A percentile compares a stretch with the other conserved stretches of the same genome.
Evolutionary conservation across 139 green algal genomes (phyloP).

Genomic region (Chlamydomonas sphaeroides): DNA sequence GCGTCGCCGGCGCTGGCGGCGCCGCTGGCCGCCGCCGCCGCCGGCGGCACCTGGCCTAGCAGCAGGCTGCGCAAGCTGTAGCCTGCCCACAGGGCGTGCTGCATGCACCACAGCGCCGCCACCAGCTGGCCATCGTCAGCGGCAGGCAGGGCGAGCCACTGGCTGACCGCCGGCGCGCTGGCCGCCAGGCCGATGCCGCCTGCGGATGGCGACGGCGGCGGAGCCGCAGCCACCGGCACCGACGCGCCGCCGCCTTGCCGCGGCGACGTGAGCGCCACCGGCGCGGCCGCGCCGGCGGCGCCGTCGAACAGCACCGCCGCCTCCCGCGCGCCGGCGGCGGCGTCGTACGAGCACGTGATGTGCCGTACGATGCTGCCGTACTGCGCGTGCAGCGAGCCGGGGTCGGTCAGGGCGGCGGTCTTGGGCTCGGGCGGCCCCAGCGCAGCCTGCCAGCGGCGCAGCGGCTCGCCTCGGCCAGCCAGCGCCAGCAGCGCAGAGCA

Average conservation of each 20-base stretch:
- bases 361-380: constrained; percentile 2
- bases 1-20: neutral
- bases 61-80: constrained; percentile 36
- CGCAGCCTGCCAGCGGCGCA: constrained; percentile 28
- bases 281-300: neutral
- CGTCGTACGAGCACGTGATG: constrained; percentile 32
- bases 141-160: constrained; percentile 23
- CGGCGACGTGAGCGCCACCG: no score
- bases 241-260: no score
- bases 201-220: no score
- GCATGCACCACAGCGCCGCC: constrained; percentile 20
- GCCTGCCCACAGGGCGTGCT: constrained; percentile 39
- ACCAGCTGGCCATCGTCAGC: neutral
- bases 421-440: constrained; percentile 26
- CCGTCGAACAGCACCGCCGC: constrained; percentile 9
- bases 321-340: constrained; percentile 9
- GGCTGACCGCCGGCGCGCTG: neutral
- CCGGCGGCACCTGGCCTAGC: neutral
- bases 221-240: no score
- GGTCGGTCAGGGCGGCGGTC: constrained; percentile 9
- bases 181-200: neutral
- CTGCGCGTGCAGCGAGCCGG: constrained; percentile 33
- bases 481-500: constrained; percentile 17
- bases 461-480: neutral
- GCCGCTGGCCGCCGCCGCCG: neutral